Percentiles rank a stretch among this genome's conserved stretches.
These are phyloP conservation scores for Diutina ranongensis DNA, from an alignment of 1,139 yeast species.

Conservation along the genomic window DNA sequence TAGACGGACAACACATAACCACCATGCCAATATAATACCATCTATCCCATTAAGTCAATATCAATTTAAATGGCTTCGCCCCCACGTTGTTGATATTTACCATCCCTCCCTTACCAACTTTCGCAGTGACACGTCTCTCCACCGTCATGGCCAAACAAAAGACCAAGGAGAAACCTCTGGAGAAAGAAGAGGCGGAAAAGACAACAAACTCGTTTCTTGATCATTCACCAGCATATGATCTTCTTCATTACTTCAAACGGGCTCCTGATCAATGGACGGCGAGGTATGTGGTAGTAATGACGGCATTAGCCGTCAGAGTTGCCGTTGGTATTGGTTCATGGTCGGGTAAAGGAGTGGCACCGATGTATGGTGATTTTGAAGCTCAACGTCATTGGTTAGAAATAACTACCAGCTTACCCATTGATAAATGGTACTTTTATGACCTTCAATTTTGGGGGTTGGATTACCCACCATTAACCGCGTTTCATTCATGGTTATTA, in stretches of 20 bases:
- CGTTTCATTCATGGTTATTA: constrained; percentile 74
- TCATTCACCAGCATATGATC: constrained; percentile 23
- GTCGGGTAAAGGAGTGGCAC: constrained; percentile 60
- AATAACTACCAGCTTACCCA: constrained; percentile 65
- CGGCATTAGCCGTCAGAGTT: constrained; percentile 65
- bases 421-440: constrained; percentile 75
- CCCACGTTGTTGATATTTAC: no score
- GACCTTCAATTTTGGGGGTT: constrained; percentile 93
- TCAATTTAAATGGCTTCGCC: no score
- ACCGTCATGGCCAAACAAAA: background rate
- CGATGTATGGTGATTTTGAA: constrained; percentile 91
- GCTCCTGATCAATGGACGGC: constrained; percentile 91
- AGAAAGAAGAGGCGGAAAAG: no score
- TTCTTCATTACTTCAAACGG: constrained; percentile 28
- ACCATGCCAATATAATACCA: no score
- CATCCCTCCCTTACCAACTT: no score
- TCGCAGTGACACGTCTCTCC: no score
- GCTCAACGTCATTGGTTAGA: constrained; percentile 99
- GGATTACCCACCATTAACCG: constrained; percentile 96
- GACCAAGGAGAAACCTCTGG: no score
- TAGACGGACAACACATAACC: no score
- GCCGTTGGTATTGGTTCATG: constrained; percentile 87
- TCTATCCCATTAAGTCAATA: no score
- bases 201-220: background rate
- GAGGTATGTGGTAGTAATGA: constrained; percentile 60